Percentiles rank a stretch among this genome's conserved stretches.
phyloP scores from a whole-genome alignment of 306 rosid species.

The Gynostemma pentaphyllum region DNA sequence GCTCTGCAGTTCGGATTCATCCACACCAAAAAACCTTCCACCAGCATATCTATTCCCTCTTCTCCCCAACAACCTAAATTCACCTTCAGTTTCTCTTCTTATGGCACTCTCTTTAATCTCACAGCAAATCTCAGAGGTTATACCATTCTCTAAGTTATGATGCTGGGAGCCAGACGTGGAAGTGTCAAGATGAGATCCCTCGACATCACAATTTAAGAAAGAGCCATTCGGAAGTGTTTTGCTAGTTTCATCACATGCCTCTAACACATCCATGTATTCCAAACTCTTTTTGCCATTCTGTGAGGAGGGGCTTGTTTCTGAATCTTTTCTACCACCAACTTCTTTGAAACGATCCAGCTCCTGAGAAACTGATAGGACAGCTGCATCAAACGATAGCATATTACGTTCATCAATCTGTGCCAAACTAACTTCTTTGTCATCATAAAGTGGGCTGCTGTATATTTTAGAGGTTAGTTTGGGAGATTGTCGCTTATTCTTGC shows the following conservation, averaged over 20 bases:
- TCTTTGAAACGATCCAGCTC: conserved; percentile 68
- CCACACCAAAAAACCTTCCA: conserved; percentile 67
- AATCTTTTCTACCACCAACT: conserved; percentile 51
- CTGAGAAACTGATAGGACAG: conserved; percentile 67
- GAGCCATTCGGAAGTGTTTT: conserved; percentile 15
- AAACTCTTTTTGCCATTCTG: conserved; percentile 14
- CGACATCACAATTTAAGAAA: conserved; percentile 13
- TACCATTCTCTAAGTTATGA: conserved; percentile 41
- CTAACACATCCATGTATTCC: conserved; percentile 13
- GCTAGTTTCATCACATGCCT: conserved; percentile 49
- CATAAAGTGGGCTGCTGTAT: conserved; percentile 68
- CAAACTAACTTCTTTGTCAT: conserved; percentile 41
- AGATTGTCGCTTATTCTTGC: conserved; percentile 43
- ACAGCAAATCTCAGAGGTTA: conserved; percentile 31
- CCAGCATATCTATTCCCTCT: conserved; percentile 57
- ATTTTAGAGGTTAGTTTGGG: conserved; percentile 58
- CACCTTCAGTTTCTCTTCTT: conserved; percentile 95
- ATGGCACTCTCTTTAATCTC: conserved; percentile 84
- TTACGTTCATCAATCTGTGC: conserved; percentile 41
- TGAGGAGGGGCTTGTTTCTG: conserved; percentile 14
- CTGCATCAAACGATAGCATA: conserved; percentile 83
- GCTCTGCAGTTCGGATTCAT: conserved; percentile 47
- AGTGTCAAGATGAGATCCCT: conserved; percentile 32
- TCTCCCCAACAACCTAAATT: conserved; percentile 75
- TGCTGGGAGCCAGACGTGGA: conserved; percentile 31